Evolutionary conservation across 169 alveolate species (phyloP), one percentile per base, ranked within the genome.

Genomic region (Fabrea salina): DNA sequence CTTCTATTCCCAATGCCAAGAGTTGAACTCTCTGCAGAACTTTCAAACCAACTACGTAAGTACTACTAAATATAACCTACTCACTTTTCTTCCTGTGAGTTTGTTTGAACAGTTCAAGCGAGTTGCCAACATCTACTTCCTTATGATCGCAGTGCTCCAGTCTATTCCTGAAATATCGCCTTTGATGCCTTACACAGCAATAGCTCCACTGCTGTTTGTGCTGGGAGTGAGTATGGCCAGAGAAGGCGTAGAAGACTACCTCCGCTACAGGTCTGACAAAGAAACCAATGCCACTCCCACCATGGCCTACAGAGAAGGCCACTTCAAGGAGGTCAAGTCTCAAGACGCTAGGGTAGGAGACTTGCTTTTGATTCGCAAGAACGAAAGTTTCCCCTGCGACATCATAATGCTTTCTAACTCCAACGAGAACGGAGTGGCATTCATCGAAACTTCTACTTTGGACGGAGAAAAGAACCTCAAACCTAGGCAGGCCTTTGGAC

Each of bases 351-450:
- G 80, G 49, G 87, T 87, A 57, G 95, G 95, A 11, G 89, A 90
- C 71, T 61, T 90, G 19, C 85, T 90, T 22, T 40, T 68, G 75
- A 82, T 87, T 35, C 79, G 79, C 53, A 78, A 85, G 82, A 82
- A 85, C 56, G 90, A 86, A 77, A 68, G 82, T 44, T 87, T 90
- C 57, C 92, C 95, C n/a, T 80, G 92, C 33, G 95, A 90, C 78
- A 59, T 90, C 57, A 72, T 90, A 1, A 47, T 72, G 66, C 71
- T 72, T 27, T 86, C 91, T 82, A 91, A 97, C 19, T 86, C 97
- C 47, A 97, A 93, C 75, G 91, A 90, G 27, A 93, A 94, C 51
- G 99, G 99, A 3, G 91, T 95, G 30, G 92, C 96, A 35, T 94
- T 91, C 68, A 91, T 97, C 11, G 92, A 93, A 54, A 91, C 97